Base-by-base conservation (phyloP, 139 green algal species). In the Chlamydomonas urium region DNA sequence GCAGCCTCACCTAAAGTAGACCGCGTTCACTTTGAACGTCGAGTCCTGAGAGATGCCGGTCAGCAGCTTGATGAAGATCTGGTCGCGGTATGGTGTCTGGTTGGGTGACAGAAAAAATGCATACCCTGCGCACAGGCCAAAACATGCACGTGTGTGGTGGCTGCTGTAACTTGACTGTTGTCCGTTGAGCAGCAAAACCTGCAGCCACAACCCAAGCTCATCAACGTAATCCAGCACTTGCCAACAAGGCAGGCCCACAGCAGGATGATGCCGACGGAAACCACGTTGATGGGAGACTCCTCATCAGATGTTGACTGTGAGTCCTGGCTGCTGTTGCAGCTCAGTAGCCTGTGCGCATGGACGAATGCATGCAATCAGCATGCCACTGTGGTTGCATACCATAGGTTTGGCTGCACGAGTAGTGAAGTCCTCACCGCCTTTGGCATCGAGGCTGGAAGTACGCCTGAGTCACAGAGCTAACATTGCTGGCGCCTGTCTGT, bases 31-130 rank as follows among this genome's bases (percentile, higher is more conserved):
- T 17, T 66, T 17, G 31, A 83, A 84, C 14, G 74, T 71, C 34
- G 80, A 73, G 26, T 86, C 62, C 36, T 72, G 63, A 0, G 78
- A 75, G 32, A 90, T 57, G 35, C 84, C 84, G 0, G 85, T 26
- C 33, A 92, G 68, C 58, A 89, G 89, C 72, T 90, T 71, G 6
- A 94, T 72, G 35, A 90, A 90, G 47, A 89, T 88, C 14, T 68
- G 24, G 69, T 93, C 88, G 2, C 87, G 77, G 36, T 80, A 80
- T 1, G 90, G 90, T 2, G 89, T 94, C 77, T 96, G 90, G 69
- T 96, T 94, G 31, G 90, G 90, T 1, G 82, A 77, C 21, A 92
- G 24, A 8, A 88, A 19, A 42, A 93, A 88, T 0, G 74, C 87
- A 66, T 94, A 95, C 24, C 36, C 84, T 87, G 78, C 71, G 76